A percentile compares a stretch with the other conserved stretches of the same genome.
phyloP scores from a whole-genome alignment of 805 yeast genomes.

The Candida jianshihensis region DNA sequence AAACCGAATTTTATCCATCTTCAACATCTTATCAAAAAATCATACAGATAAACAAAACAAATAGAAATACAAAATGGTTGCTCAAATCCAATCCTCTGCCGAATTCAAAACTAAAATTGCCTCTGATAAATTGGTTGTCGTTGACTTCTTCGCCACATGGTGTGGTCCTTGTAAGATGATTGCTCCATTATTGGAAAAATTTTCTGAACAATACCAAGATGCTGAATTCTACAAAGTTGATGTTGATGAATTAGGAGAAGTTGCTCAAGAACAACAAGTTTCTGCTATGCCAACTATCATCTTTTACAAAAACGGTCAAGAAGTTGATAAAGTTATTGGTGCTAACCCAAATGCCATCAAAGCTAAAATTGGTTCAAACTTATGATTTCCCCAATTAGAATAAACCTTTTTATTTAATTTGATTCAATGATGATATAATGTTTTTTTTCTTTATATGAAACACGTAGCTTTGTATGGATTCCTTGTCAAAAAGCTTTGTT shows the following conservation, averaged over 20 bases:
- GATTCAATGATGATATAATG: background rate
- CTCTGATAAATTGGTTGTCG: constrained; percentile 71
- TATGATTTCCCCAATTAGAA: constrained; percentile 28
- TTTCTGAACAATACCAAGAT: constrained; percentile 52
- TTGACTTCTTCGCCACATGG: constrained; percentile 97
- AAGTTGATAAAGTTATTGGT: constrained; percentile 76
- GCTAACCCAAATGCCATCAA: constrained; percentile 84
- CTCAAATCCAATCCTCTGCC: constrained; percentile 37
- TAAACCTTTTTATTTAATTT: background rate
- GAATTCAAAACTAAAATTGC: constrained; percentile 66
- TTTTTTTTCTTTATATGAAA: background rate
- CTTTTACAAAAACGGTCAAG: constrained; percentile 78
- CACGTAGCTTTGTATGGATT: no score
- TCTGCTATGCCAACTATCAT: constrained; percentile 63
- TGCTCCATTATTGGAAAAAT: constrained; percentile 86
- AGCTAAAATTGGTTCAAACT: constrained; percentile 50
- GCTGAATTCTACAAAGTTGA: constrained; percentile 86
- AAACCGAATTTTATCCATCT: no score
- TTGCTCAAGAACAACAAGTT: constrained; percentile 60
- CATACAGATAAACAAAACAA: no score
- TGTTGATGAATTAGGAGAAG: constrained; percentile 74
- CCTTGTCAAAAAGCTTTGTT: no score
- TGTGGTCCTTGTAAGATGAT: constrained; percentile 99
- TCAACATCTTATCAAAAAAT: no score
- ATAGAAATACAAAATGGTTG: constrained; percentile 40